Percentiles rank a stretch among this genome's conserved stretches.
phyloP scores from a whole-genome alignment of 2,329 filamentous ascomycete genomes.

The Curvularia sp. region DNA sequence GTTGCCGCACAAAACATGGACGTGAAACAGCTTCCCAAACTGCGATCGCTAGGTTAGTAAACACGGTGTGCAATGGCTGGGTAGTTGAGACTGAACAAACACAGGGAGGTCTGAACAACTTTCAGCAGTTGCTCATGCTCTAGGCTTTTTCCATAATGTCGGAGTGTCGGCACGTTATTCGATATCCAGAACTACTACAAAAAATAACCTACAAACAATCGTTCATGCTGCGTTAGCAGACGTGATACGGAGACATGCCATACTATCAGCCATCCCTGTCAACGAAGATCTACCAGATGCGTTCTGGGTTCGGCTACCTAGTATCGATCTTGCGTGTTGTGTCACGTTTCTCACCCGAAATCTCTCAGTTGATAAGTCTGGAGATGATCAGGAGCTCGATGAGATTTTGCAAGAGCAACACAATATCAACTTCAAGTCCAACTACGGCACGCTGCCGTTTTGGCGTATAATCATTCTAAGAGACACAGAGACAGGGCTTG shows the following conservation, averaged over 20 bases:
- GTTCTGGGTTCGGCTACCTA: not conserved
- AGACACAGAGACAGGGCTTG: slow-evolving; percentile 6
- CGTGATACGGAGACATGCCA: not conserved
- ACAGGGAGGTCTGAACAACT: slow-evolving; percentile 52
- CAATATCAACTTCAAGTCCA: slow-evolving; percentile 46
- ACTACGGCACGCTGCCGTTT: slow-evolving; percentile 38
- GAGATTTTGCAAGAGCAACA: slow-evolving; percentile 51
- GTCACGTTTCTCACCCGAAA: not conserved
- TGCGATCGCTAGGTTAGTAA: not conserved
- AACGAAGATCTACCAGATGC: not conserved
- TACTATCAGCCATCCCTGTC: not conserved
- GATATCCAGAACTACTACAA: not conserved
- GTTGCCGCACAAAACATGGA: not conserved
- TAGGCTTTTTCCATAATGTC: slow-evolving; percentile 54
- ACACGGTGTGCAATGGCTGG: not conserved
- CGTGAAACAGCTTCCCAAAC: not conserved
- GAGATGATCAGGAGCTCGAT: slow-evolving; percentile 44
- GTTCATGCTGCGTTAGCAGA: not conserved
- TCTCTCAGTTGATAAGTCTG: not conserved
- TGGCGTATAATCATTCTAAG: slow-evolving; percentile 54
- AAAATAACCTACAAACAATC: not conserved
- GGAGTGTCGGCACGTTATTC: slow-evolving; percentile 45
- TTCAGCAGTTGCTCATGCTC: slow-evolving; percentile 50
- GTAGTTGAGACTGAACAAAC: not conserved
- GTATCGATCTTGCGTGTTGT: not conserved